Conservation (phyloP, 2,329 filamentous ascomycete genomes). For the Dothideomycetes sp. region DNA sequence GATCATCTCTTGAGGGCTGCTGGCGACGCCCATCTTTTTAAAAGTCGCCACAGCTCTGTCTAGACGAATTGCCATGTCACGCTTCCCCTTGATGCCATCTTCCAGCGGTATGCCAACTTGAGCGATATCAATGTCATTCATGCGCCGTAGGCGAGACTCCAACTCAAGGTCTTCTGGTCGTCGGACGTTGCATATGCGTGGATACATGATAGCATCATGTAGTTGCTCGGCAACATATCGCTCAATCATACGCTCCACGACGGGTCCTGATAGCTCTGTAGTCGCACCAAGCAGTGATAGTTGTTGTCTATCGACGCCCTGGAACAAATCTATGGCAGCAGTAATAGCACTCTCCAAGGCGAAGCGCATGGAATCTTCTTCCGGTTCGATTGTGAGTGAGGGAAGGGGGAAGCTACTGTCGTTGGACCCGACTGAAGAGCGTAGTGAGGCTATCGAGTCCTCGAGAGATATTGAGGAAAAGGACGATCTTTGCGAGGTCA, state of each 20-base stretch:
- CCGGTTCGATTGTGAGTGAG: slow-evolving; percentile 68
- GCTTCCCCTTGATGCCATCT: slow-evolving; percentile 67
- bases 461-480: slow-evolving; percentile 22
- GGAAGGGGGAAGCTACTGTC: slow-evolving; percentile 35
- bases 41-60: slow-evolving; percentile 79
- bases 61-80: slow-evolving; percentile 68
- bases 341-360: slow-evolving; percentile 89
- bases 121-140: slow-evolving; percentile 88
- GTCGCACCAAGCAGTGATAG: slow-evolving; percentile 83
- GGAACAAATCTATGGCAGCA: slow-evolving; percentile 88
- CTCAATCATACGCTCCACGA: slow-evolving; percentile 91
- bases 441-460: slow-evolving; percentile 26
- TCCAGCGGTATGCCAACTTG: slow-evolving; percentile 86
- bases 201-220: slow-evolving; percentile 75
- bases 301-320: slow-evolving; percentile 91
- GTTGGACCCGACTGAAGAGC: slow-evolving; percentile 24
- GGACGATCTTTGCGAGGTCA: slow-evolving; percentile 26
- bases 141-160: slow-evolving; percentile 81
- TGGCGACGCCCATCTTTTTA: slow-evolving; percentile 68
- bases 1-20: slow-evolving; percentile 83
- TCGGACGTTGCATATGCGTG: slow-evolving; percentile 67
- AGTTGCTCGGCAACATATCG: slow-evolving; percentile 90
- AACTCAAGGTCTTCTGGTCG: slow-evolving; percentile 76
- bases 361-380: slow-evolving; percentile 81
- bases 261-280: slow-evolving; percentile 82